Percentiles rank a stretch among this genome's conserved stretches.
phyloP scores from a whole-genome alignment of 306 rosid genomes.

The Pyrus pyrifolia region DNA sequence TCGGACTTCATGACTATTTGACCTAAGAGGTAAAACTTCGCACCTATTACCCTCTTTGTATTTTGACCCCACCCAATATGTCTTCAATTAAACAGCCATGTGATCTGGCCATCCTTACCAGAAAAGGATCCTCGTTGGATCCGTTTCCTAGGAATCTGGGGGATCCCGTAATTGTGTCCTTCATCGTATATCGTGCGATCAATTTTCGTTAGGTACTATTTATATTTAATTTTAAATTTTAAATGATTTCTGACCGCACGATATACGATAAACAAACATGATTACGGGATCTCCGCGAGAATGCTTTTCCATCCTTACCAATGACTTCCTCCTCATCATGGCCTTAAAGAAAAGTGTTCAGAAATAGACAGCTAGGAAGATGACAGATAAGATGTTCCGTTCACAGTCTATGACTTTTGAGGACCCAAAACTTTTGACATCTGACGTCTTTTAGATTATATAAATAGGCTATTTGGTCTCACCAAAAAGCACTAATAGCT shows the following conservation, averaged over 20 bases:
- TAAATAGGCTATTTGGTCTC: not conserved
- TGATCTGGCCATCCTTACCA: not conserved
- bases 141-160: fast-evolving
- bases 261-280: no score
- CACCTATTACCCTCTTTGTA: not conserved
- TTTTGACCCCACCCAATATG: not conserved
- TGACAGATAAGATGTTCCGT: not conserved
- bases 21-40: no score
- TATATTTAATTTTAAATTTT: no score
- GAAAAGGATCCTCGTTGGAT: no score
- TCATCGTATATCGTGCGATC: no score
- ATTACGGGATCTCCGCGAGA: no score
- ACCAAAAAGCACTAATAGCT: not conserved
- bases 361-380: not conserved
- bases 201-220: no score
- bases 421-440: not conserved
- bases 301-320: no score
- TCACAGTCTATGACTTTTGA: not conserved
- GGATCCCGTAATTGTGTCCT: no score
- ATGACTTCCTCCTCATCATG: not conserved
- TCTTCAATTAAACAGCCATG: no score
- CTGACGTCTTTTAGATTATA: not conserved
- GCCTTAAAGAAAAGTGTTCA: not conserved
- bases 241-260: no score
- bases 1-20: fast-evolving